Conservation (phyloP, 2,329 filamentous ascomycete species). For the Epicoccum nigrum region DNA sequence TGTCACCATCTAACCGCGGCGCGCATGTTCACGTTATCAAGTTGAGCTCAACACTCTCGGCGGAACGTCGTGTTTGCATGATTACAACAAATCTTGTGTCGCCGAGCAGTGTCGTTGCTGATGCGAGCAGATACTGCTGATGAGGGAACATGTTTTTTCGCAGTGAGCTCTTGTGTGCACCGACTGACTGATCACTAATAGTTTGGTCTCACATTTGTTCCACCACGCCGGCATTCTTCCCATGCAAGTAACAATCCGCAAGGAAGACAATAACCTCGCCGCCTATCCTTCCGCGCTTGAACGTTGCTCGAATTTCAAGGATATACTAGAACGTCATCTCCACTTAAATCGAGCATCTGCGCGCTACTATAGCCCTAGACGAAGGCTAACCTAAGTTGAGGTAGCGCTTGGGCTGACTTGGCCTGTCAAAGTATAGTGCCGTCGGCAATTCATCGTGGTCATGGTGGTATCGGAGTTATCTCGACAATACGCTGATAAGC, state of each 20-base stretch:
- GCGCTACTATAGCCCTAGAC: slow-evolving; percentile 23
- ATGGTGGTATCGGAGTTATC: slow-evolving; percentile 27
- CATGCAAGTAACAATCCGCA: background rate
- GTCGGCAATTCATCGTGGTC: slow-evolving; percentile 25
- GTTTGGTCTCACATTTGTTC: background rate
- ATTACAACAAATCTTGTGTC: background rate
- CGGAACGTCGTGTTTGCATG: background rate
- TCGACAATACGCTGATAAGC: slow-evolving; percentile 21
- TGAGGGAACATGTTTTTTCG: background rate
- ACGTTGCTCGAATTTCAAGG: slow-evolving; percentile 6
- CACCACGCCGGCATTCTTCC: background rate
- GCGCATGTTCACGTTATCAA: slow-evolving; percentile 6
- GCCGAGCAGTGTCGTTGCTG: background rate
- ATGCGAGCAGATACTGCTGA: background rate
- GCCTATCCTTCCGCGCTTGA: slow-evolving; percentile 14
- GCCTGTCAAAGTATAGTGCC: slow-evolving; percentile 12
- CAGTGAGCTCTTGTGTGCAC: background rate
- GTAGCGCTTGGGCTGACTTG: slow-evolving; percentile 5
- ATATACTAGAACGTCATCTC: slow-evolving; percentile 23
- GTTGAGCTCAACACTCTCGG: slow-evolving; percentile 11
- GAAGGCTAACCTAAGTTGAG: slow-evolving; percentile 10
- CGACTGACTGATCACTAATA: background rate
- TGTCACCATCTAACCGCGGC: slow-evolving; percentile 6
- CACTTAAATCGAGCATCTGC: slow-evolving; percentile 17
- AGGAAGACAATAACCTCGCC: slow-evolving; percentile 1